These are phyloP conservation scores for Cladophialophora exuberans DNA, from an alignment of 2,329 filamentous ascomycete species.

Conservation along the genomic window DNA sequence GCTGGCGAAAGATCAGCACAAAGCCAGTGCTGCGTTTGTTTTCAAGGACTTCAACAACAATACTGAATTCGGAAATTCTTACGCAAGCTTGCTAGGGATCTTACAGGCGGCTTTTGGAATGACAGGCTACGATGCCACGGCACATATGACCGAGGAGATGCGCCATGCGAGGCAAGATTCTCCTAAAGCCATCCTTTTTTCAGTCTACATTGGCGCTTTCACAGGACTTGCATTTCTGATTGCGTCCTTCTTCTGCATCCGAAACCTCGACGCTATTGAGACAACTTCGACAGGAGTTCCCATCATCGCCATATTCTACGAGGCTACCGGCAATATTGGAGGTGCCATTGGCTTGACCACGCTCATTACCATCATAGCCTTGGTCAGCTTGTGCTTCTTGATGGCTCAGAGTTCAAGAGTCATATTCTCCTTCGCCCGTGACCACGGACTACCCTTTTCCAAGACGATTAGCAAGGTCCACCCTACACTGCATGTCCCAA, in stretches of 20 bases:
- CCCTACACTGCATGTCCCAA: constrained; percentile 49
- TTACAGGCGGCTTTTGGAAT: constrained; percentile 46
- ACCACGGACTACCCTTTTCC: constrained; percentile 12
- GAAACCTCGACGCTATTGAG: constrained; percentile 36
- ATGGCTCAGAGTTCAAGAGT: constrained; percentile 48
- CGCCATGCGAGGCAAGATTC: constrained; percentile 28
- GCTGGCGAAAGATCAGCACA: constrained; percentile 58
- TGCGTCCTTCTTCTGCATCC: constrained; percentile 32
- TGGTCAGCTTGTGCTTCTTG: constrained; percentile 41
- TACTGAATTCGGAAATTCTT: constrained; percentile 53
- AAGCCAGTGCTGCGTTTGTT: constrained; percentile 53
- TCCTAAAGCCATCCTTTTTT: constrained; percentile 9
- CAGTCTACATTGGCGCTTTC: constrained; percentile 41
- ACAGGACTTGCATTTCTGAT: constrained; percentile 31
- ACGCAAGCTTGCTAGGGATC: constrained; percentile 57
- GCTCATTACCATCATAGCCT: constrained; percentile 31
- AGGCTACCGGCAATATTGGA: constrained; percentile 45
- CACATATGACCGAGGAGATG: constrained; percentile 54
- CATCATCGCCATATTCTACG: constrained; percentile 51
- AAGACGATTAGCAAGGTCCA: constrained; percentile 44
- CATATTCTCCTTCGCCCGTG: constrained; percentile 46
- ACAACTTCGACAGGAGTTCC: constrained; percentile 45
- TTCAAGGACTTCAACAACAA: constrained; percentile 55
- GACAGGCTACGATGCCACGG: constrained; percentile 49
- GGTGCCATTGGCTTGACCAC: constrained; percentile 50